Percentiles rank a stretch among this genome's conserved stretches.
These are phyloP conservation scores for Saccharum hybrid DNA, from an alignment of 202 grass and related monocot species.

Conservation along the genomic window DNA sequence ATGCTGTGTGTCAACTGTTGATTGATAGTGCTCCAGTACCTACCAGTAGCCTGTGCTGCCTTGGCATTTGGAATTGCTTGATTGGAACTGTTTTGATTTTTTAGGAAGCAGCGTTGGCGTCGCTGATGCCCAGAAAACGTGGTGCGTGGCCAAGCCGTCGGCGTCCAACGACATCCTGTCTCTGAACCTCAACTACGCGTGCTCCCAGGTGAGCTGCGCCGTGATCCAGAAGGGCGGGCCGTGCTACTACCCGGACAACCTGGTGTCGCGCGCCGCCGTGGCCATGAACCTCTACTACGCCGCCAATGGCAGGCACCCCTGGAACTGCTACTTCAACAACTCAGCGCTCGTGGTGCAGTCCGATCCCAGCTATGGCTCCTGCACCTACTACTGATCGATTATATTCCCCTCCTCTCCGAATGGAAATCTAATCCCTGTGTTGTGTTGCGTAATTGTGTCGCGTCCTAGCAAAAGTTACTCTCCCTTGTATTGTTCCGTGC, in stretches of 20 bases:
- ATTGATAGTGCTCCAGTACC: not conserved
- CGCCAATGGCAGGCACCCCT: conserved; percentile 64
- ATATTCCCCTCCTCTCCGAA: too few species aligned
- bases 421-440: too few species aligned
- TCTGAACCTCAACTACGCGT: conserved; percentile 65
- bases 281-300: conserved; percentile 87
- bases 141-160: conserved; percentile 78
- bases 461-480: too few species aligned
- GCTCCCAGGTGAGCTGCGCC: conserved; percentile 62
- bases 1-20: not conserved
- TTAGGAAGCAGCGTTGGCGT: not conserved
- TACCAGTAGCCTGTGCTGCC: not conserved
- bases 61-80: not conserved
- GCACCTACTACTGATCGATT: conserved; percentile 56
- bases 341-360: conserved; percentile 62
- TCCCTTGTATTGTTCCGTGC: too few species aligned
- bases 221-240: conserved; percentile 62
- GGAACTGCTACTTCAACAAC: conserved; percentile 80
- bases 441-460: too few species aligned
- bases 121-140: conserved; percentile 53
- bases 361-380: conserved; percentile 67
- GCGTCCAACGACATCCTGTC: conserved; percentile 51
- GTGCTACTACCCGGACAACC: conserved; percentile 63
- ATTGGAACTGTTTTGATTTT: not conserved
- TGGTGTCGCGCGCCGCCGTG: conserved; percentile 63